Conservation (phyloP, 495 filamentous ascomycete genomes). For the Daldinia concentrica region DNA sequence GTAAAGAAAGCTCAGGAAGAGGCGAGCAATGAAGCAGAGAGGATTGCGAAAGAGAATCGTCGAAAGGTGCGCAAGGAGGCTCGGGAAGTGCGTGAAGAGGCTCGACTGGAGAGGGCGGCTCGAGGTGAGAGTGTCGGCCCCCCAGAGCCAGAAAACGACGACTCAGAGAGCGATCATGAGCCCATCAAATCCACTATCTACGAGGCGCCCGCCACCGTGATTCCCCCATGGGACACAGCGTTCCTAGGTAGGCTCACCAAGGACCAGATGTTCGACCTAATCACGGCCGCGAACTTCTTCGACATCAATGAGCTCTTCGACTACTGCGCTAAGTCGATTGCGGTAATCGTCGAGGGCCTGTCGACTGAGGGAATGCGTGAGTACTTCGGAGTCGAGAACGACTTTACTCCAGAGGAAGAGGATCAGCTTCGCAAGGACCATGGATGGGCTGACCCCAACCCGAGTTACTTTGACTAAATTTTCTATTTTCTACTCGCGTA, state of each 20-base stretch:
- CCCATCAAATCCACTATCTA: too few species aligned
- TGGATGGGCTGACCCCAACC: slow-evolving; percentile 68
- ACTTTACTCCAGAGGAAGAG: slow-evolving; percentile 79
- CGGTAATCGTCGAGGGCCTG: slow-evolving; percentile 80
- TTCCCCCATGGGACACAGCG: too few species aligned
- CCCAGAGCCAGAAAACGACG: too few species aligned
- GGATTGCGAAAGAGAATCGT: background rate
- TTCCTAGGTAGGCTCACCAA: background rate
- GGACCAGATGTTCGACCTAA: background rate
- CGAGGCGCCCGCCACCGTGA: too few species aligned
- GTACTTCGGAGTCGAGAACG: slow-evolving; percentile 79
- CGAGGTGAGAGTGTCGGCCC: too few species aligned
- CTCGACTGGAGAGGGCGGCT: too few species aligned
- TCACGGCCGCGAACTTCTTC: slow-evolving; percentile 73
- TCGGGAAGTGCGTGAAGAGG: too few species aligned
- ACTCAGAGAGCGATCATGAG: too few species aligned
- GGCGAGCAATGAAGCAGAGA: background rate
- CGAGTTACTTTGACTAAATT: background rate
- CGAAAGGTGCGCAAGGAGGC: background rate
- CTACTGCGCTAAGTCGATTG: slow-evolving; percentile 74
- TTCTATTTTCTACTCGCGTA: too few species aligned
- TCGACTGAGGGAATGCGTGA: slow-evolving; percentile 77
- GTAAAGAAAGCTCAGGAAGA: background rate
- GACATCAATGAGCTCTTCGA: slow-evolving; percentile 76
- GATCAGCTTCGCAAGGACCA: slow-evolving; percentile 77